Conservation (phyloP, 495 filamentous ascomycete species). For the Sabuloglossum arenarium region DNA sequence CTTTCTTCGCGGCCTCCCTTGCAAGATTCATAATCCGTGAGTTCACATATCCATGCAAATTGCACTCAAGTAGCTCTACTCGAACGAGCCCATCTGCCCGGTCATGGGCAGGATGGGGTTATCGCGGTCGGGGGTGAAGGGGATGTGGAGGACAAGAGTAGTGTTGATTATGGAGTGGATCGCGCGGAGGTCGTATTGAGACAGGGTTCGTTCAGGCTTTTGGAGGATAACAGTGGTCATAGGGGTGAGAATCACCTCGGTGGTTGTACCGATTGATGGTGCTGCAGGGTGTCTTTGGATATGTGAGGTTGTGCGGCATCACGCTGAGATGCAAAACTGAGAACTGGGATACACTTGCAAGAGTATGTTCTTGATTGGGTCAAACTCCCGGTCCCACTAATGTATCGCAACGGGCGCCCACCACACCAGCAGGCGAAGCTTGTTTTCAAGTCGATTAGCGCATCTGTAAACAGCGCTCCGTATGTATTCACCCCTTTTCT, state of each 20-base stretch:
- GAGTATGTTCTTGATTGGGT: too few species aligned
- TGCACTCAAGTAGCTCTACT: conserved; percentile 50
- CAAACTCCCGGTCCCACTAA: too few species aligned
- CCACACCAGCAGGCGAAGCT: too few species aligned
- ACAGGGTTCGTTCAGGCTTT: conserved; percentile 3
- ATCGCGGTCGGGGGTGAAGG: conserved; percentile 39
- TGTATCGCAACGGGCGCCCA: too few species aligned
- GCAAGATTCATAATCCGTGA: conserved; percentile 55
- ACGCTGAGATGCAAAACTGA: too few species aligned
- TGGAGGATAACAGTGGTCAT: background rate
- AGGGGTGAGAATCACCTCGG: conserved; percentile 27
- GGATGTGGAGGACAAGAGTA: conserved; percentile 60
- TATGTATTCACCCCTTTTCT: too few species aligned
- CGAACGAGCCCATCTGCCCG: conserved; percentile 58
- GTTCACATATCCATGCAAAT: conserved; percentile 75
- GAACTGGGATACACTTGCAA: too few species aligned
- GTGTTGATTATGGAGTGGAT: conserved; percentile 70
- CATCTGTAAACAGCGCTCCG: too few species aligned
- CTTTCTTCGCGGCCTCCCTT: conserved; percentile 19
- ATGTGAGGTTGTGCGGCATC: conserved; percentile 2
- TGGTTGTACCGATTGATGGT: conserved; percentile 52
- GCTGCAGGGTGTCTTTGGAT: conserved; percentile 24
- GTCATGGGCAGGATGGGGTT: conserved; percentile 75
- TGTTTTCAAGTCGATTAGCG: too few species aligned
- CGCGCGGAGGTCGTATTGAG: conserved; percentile 36